Evolutionary conservation across 75 land plant genomes (phyloP), one percentile per base, ranked within the genome.

Genomic region (Sequoiadendron giganteum): DNA sequence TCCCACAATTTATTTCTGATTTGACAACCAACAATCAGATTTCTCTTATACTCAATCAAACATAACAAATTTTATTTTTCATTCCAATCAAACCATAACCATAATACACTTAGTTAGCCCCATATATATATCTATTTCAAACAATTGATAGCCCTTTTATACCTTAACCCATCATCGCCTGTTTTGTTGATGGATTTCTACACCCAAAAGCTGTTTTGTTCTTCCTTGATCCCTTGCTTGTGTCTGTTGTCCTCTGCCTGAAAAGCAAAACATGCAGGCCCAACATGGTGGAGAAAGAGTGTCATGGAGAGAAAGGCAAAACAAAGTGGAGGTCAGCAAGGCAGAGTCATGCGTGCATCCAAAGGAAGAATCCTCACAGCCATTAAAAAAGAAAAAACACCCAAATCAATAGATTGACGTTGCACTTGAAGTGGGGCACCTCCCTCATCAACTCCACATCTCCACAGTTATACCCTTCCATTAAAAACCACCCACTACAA

Each of bases 241-340:
- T 65, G 70, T 5, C 6, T 25, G 30, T 65, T 65, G 70, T 21
- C 65, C 25, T 58, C 32, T 28, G 76, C 76, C 76, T 72, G 76
- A 72, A 72, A 72, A 72, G 77, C 39, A 75, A 75, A 34, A 34
- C 34, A 70, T 6, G 75, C n/a, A 70, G 75, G 9, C n/a, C 32
- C 72, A 68, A 68, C 72, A 72, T 58, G 65, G 65, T 18, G 34
- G 76, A 72, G 32, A 34, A 75, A 75, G 77, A 75, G 77, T 75
- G 77, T 75, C 9, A 32, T 75, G 77, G 15, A 75, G 13, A 75
- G 36, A 75, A 65, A 65, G 10, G n/a, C 1, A 65, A 21, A 65
- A 65, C 28, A 25, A 65, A 75, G 77, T 75, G 77, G 77, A 75
- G 77, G 77, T 75, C 77, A 75, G 77, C 75, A 70, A 70, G 75